phyloP scores from a whole-genome alignment of 176 grass and related monocot species.

The maize (Zea mays) region Zm-B73-REFERENCE-NAM-5.0 NC_050104.1:139900501-139901000 shows the following conservation, averaged over 20 bases:
- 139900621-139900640: constrained; percentile 1
- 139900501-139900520: constrained; percentile 29
- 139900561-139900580: neutral
- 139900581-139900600: neutral
- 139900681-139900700: neutral
- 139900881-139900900: no score
- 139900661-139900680: constrained; percentile 18
- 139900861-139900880: no score
- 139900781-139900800: no score
- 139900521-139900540: neutral
- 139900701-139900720: constrained; percentile 18
- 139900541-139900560: neutral
- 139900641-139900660: neutral
- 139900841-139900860: no score
- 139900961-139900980: neutral
- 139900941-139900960: neutral
- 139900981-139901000: neutral
- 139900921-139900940: neutral
- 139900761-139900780: neutral
- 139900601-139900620: neutral
- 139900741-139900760: constrained; percentile 12
- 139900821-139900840: neutral
- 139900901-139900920: no score
- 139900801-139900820: neutral
- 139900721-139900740: neutral